Base-by-base conservation (phyloP, 768 basidiomycete genomes). In the Pulveroboletus frians region DNA sequence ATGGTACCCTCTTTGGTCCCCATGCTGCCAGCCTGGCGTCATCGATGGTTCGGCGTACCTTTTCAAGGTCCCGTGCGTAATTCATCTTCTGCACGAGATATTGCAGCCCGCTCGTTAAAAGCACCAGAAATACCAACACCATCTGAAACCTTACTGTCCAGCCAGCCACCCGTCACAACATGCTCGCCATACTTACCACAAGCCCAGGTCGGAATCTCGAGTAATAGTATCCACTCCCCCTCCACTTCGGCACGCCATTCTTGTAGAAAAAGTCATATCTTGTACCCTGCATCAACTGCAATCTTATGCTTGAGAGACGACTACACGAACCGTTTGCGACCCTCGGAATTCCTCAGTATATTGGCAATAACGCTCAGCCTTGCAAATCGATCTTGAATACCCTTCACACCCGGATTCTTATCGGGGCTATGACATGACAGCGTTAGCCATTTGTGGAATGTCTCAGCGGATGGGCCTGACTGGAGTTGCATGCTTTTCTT, bases 161-260 rank as follows among this genome's bases (percentile, higher is more conserved):
- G 44, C 43, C 3, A 49, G 48, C 37, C 42, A 41, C 17, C 15
- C 31, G n/a, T 18, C 30, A 39, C 18, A 36, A 32, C 52, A 27
- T 27, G 40, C 47, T 53, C 26, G 29, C 29, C 14, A 13, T 17
- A 65, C 80, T 54, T 59, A 88, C 88, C 51, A 81, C 81, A 52
- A 98, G 75, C 21, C 93, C 92, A n/a, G 95, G 95, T 27, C 95
- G 79, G 76, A 88, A 99, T 45, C 96, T 84, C 27, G 90, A 82
- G 68, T 98, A 99, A 68, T 97, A 97, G 70, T 98, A 97, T 38
- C 92, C 90, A 29, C 90, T 92, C 14, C 93, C 95, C 55, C 94
- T 78, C 95, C 95, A 99, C 64, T 79, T 88, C 0, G 95, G 95
- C 4, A 99, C 92, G 18, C 95, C 95, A 54, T 97, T 97, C 70